These are phyloP conservation scores for Colletotrichum sp. DNA, from an alignment of 2,329 filamentous ascomycete species.

Conservation along the genomic window DNA sequence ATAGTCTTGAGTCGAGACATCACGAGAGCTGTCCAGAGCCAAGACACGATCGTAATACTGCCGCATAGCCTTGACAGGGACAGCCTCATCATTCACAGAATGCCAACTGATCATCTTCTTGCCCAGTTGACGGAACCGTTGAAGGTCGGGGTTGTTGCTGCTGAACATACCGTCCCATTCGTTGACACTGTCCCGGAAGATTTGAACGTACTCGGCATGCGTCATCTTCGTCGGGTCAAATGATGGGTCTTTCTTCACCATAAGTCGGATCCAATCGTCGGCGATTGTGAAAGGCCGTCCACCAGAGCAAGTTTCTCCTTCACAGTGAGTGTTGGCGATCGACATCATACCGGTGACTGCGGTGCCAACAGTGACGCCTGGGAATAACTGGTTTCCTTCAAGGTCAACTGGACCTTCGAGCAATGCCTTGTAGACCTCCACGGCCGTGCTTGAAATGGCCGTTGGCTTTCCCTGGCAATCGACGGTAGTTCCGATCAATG, in stretches of 20 bases:
- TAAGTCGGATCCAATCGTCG: neutral
- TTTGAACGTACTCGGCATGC: neutral
- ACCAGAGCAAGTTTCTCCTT: neutral
- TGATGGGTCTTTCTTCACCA: constrained; percentile 31
- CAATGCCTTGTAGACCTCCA: neutral
- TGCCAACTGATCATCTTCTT: constrained; percentile 49
- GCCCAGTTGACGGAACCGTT: constrained; percentile 32
- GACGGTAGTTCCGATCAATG: neutral
- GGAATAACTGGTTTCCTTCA: neutral
- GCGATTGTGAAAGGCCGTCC: neutral
- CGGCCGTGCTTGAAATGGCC: neutral
- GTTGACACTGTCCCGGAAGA: constrained; percentile 22
- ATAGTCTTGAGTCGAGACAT: neutral
- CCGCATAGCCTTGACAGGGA: constrained; percentile 23
- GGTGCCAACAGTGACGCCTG: neutral
- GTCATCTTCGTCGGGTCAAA: constrained; percentile 24
- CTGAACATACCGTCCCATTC: constrained; percentile 27
- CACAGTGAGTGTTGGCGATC: neutral
- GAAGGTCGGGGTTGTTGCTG: constrained; percentile 29
- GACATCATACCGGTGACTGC: neutral
- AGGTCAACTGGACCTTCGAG: neutral
- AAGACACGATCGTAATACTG: neutral
- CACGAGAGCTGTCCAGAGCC: neutral
- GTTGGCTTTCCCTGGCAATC: neutral
- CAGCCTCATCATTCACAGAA: constrained; percentile 40